Conservation (phyloP, 129 eudicot species). For the Solidago caesia region DNA sequence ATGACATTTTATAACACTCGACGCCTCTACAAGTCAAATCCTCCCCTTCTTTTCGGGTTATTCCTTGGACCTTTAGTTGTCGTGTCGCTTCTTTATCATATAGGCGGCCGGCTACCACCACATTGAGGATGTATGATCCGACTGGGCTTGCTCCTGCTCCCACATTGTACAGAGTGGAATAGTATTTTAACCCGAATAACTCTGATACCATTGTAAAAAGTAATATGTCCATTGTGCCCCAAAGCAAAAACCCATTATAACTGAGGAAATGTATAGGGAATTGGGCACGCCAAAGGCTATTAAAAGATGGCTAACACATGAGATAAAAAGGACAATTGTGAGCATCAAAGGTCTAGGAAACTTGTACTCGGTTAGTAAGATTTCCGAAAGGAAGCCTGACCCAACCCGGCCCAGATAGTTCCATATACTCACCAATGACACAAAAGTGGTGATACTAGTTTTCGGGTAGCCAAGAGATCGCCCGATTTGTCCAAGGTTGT, state of each 20-base stretch:
- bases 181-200: constrained; percentile 61
- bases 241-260: constrained; percentile 60
- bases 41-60: constrained; percentile 39
- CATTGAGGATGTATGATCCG: constrained; percentile 62
- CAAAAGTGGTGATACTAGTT: constrained; percentile 50
- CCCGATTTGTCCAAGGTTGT: constrained; percentile 76
- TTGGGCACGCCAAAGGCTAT: constrained; percentile 69
- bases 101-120: constrained; percentile 49
- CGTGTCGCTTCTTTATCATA: constrained; percentile 58
- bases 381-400: constrained; percentile 56
- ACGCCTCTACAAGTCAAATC: constrained; percentile 59
- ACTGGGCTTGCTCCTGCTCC: constrained; percentile 69
- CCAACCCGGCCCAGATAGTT: constrained; percentile 60
- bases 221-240: constrained; percentile 73
- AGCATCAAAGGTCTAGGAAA: constrained; percentile 75
- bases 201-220: constrained; percentile 64
- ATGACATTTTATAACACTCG: constrained; percentile 54
- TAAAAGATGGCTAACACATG: constrained; percentile 67
- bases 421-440: constrained; percentile 81
- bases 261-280: constrained; percentile 53
- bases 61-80: constrained; percentile 47
- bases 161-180: constrained; percentile 59
- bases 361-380: constrained; percentile 54
- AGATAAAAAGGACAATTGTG: constrained; percentile 49
- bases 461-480: constrained; percentile 59